A percentile compares a stretch with the other conserved stretches of the same genome.
phyloP scores from a whole-genome alignment of 495 filamentous ascomycete genomes.

The Penicillium pancosmium region DNA sequence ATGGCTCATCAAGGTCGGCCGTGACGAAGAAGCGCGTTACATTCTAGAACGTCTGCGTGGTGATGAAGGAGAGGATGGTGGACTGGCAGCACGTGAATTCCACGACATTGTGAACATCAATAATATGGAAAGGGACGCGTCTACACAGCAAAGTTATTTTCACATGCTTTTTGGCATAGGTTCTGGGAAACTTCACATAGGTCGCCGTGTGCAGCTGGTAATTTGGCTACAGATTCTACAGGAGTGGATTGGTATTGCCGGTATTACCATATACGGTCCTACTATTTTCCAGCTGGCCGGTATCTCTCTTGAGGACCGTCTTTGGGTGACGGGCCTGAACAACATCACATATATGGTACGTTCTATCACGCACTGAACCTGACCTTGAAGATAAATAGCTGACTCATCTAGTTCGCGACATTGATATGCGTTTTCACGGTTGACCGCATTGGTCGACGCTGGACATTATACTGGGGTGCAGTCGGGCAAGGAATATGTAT shows the following conservation, averaged over 20 bases:
- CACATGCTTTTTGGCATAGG: constrained; percentile 33
- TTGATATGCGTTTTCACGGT: constrained; percentile 60
- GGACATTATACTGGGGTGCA: constrained; percentile 62
- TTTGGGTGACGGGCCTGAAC: constrained; percentile 56
- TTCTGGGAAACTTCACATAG: constrained; percentile 30
- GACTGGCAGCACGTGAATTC: neutral
- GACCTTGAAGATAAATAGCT: no score
- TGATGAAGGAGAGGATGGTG: neutral
- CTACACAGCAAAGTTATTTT: constrained; percentile 24
- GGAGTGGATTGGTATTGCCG: constrained; percentile 33
- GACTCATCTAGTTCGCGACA: constrained; percentile 25
- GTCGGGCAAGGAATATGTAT: constrained; percentile 54
- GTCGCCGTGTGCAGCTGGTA: constrained; percentile 34
- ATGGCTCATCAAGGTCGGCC: neutral
- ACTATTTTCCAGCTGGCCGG: constrained; percentile 24
- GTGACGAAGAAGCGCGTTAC: neutral
- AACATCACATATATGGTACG: constrained; percentile 51
- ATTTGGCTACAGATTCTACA: constrained; percentile 38
- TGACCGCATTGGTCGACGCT: constrained; percentile 60
- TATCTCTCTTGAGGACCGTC: constrained; percentile 18
- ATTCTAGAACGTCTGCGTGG: constrained; percentile 11
- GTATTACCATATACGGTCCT: constrained; percentile 26
- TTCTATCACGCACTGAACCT: no score
- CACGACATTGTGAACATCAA: constrained; percentile 6
- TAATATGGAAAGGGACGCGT: constrained; percentile 19